Percentiles rank a stretch among this genome's conserved stretches.
These are phyloP conservation scores for Aspergillus versicolor DNA, from an alignment of 2,329 filamentous ascomycete genomes.

Conservation along the genomic window DNA sequence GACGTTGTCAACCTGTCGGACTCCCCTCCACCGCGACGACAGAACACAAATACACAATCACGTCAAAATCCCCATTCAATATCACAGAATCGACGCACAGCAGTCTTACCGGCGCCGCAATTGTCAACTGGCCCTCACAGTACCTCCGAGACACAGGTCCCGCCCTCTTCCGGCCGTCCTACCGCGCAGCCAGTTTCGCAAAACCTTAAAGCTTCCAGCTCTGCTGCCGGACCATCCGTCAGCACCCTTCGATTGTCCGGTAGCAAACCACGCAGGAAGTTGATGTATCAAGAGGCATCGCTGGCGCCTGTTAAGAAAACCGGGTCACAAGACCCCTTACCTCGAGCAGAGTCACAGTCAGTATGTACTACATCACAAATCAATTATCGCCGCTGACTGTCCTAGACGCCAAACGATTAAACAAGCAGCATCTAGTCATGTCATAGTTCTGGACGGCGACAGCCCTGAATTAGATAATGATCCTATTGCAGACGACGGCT, in stretches of 20 bases:
- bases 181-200: background rate
- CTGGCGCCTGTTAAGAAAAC: slow-evolving; percentile 16
- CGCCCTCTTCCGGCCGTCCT: background rate
- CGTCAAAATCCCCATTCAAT: background rate
- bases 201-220: slow-evolving; percentile 2
- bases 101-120: background rate
- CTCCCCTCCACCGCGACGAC: background rate
- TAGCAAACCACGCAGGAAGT: slow-evolving; percentile 41
- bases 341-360: slow-evolving; percentile 25
- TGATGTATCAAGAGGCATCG: slow-evolving; percentile 43
- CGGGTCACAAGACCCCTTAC: slow-evolving; percentile 1
- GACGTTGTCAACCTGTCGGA: slow-evolving; percentile 26
- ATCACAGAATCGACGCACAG: background rate
- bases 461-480: no score
- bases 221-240: slow-evolving; percentile 12
- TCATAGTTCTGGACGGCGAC: slow-evolving; percentile 1
- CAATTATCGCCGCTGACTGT: slow-evolving; percentile 3
- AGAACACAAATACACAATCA: background rate
- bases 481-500: background rate
- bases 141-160: background rate
- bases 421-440: background rate
- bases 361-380: slow-evolving; percentile 23
- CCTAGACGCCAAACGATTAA: background rate
- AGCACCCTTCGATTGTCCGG: slow-evolving; percentile 33
- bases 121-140: background rate